phyloP scores from a whole-genome alignment of 345 rosid genomes.

The Populus alba region DNA sequence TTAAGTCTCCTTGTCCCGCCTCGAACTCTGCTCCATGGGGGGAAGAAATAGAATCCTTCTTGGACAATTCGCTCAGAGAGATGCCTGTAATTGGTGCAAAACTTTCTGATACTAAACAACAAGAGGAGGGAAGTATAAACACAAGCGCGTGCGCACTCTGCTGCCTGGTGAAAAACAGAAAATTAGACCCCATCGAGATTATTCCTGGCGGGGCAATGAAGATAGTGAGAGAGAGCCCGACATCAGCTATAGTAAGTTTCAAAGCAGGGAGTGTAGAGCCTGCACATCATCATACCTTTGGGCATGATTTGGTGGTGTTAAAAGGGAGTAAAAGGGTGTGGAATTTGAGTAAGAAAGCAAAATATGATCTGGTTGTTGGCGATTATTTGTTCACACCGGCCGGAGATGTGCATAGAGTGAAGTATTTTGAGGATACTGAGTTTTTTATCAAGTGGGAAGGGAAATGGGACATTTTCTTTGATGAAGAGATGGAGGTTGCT shows the following conservation, averaged over 20 bases:
- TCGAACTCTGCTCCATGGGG: slow-evolving; percentile 58
- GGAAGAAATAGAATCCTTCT: slow-evolving; percentile 46
- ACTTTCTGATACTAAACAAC: neutral
- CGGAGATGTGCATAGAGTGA: slow-evolving; percentile 80
- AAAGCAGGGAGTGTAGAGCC: slow-evolving; percentile 85
- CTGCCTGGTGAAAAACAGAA: slow-evolving; percentile 57
- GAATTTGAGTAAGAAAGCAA: slow-evolving; percentile 72
- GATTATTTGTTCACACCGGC: slow-evolving; percentile 82
- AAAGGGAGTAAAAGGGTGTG: slow-evolving; percentile 75
- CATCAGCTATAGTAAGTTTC: slow-evolving; percentile 75
- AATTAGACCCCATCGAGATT: slow-evolving; percentile 54
- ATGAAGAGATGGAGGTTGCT: slow-evolving; percentile 73
- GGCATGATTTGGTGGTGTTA: slow-evolving; percentile 77
- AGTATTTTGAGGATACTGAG: slow-evolving; percentile 83
- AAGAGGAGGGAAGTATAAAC: neutral
- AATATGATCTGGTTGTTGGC: slow-evolving; percentile 56
- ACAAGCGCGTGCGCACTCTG: slow-evolving; percentile 49
- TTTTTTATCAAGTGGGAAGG: slow-evolving; percentile 97
- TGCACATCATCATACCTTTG: slow-evolving; percentile 88
- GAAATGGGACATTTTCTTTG: slow-evolving; percentile 75
- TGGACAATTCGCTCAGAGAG: slow-evolving; percentile 50
- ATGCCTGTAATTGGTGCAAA: slow-evolving; percentile 49
- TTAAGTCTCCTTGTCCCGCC: slow-evolving; percentile 81
- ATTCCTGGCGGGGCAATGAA: slow-evolving; percentile 92
- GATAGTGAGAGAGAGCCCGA: slow-evolving; percentile 81